Evolutionary conservation across 306 rosid genomes (phyloP), one percentile per base, ranked within the genome.

Genomic region (Alnus rubra): DNA sequence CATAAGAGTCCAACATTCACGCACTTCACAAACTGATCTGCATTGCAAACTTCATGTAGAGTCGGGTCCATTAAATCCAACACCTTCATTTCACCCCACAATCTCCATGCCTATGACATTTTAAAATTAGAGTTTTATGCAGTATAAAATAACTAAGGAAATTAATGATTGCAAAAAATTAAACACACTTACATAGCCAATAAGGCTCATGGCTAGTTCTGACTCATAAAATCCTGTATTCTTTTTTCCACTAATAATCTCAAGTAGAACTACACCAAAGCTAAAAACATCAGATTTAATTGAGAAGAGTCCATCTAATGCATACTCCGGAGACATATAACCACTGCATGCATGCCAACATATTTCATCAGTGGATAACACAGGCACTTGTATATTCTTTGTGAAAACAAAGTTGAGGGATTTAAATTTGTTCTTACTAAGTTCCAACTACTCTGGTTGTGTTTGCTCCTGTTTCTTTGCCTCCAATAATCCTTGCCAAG

Each of bases 281-380:
- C 96, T 87, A 70, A 82, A 88, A 7, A 84, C 88, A 23, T 88
- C 92, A 88, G 85, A 33, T 58, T 91, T 91, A 10, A 77, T 55
- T 0, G 91, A 91, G 72, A 91, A n/a, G 0, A 68, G 0, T 60
- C 91, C 91, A 0, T 87, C 87, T 39, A 86, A 74, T 4, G 88
- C 90, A 9, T 86, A 89, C 13, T 89, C 88, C 0, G 90, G 91
- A 53, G 89, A 75, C 85, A 88, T 90, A 56, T 90, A 88, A 9
- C 91, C 89, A 11, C 91, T 87, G 73, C 31, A 74, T 87, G 73
- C 31, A 74, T 10, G 4, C 53, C 11, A 50, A 14, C 9, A 13
- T 12, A 23, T 23, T 13, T 1, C 0, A 0, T 47, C 4, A 39
- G 37, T 15, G 6, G 3, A 30, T 7, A 37, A 58, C 16, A 48